Evolutionary conservation across 441 rosid genomes (phyloP).

Genomic region (Croton setiger): DNA sequence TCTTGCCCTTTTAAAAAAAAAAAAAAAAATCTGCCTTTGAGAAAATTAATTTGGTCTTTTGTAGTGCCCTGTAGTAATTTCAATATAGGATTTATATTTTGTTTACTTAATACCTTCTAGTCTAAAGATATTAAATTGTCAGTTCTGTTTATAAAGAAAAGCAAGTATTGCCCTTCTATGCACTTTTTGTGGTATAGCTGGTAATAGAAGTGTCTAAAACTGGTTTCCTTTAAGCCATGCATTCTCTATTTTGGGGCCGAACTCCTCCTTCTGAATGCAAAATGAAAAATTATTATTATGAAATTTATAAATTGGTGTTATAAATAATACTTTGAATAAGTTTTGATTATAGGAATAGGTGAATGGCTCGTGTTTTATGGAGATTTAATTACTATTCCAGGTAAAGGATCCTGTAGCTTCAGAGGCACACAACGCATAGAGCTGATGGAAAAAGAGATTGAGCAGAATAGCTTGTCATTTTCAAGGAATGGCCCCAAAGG

Average conservation of each 20-base stretch:
- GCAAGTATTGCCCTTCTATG: neutral
- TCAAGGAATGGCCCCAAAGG: slow-evolving; percentile 53
- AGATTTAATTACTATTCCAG: slow-evolving; percentile 19
- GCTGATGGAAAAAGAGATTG: slow-evolving; percentile 52
- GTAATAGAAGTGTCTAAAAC: too few species aligned
- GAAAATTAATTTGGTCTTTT: neutral
- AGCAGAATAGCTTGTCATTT: slow-evolving; percentile 39
- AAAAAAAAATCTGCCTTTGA: neutral
- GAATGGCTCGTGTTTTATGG: neutral
- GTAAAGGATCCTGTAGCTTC: slow-evolving; percentile 44
- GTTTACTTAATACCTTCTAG: neutral
- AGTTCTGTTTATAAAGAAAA: neutral
- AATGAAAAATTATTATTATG: neutral
- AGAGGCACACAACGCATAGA: slow-evolving; percentile 56
- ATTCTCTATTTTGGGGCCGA: neutral
- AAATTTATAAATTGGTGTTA: neutral
- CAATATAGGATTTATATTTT: neutral
- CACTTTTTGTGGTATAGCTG: neutral
- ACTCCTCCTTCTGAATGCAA: neutral
- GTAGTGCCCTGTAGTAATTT: neutral
- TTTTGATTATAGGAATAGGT: slow-evolving; percentile 4
- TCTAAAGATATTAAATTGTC: neutral
- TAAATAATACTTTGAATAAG: slow-evolving; percentile 3
- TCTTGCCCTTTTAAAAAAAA: too few species aligned
- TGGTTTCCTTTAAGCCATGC: neutral